phyloP scores from a whole-genome alignment of 164 flowering plant species.

The Euptelea pleiosperma region DNA sequence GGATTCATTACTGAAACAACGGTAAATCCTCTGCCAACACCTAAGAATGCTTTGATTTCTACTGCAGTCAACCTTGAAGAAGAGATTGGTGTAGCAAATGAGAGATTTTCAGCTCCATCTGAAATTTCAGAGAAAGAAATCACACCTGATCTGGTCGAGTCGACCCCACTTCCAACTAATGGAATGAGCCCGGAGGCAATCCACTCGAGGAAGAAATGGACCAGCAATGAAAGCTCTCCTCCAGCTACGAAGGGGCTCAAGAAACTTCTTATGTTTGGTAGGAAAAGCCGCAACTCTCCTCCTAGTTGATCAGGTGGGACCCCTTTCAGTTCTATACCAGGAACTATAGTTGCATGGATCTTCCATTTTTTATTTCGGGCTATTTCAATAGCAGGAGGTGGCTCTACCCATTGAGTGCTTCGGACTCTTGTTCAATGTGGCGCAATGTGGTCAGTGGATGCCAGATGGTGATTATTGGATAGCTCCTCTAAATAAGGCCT shows the following conservation, averaged over 20 bases:
- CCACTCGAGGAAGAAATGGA: conserved; percentile 73
- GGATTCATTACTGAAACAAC: conserved; percentile 20
- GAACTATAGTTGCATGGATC: conserved; percentile 1
- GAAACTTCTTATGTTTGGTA: conserved; percentile 73
- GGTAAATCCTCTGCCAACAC: conserved; percentile 21
- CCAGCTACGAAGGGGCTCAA: conserved; percentile 62
- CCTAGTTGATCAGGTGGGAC: conserved; percentile 18
- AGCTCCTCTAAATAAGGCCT: conserved; percentile 12
- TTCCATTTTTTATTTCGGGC: background rate
- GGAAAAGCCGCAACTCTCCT: conserved; percentile 31
- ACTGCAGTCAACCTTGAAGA: conserved; percentile 22
- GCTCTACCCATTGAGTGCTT: background rate
- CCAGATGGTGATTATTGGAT: background rate
- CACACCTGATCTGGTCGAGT: conserved; percentile 11
- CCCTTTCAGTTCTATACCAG: background rate
- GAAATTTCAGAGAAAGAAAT: conserved; percentile 46
- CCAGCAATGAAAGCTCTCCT: conserved; percentile 41
- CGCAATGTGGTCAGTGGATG: background rate
- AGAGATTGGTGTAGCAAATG: conserved; percentile 15
- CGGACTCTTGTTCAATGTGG: background rate
- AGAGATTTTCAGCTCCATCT: conserved; percentile 16
- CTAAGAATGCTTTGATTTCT: conserved; percentile 11
- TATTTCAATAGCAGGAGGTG: background rate
- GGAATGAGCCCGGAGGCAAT: conserved; percentile 31
- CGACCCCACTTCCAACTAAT: conserved; percentile 44